phyloP scores from a whole-genome alignment of 1,284 basidiomycete genomes.

The Tilletia walkeri region DNA sequence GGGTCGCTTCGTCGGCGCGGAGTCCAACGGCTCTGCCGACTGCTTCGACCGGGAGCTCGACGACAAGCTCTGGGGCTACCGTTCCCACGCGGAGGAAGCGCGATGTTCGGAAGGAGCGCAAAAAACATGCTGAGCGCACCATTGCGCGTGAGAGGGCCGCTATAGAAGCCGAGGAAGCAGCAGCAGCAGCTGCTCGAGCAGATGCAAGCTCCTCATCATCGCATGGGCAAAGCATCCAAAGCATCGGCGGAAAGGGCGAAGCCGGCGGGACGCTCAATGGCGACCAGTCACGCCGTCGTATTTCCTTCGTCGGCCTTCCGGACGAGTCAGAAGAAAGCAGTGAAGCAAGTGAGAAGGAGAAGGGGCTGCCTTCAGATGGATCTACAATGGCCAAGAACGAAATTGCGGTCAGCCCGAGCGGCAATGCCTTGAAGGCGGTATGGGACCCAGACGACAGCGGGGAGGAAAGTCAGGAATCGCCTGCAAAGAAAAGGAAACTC shows the following conservation, averaged over 20 bases:
- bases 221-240: background rate
- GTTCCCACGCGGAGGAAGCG: background rate
- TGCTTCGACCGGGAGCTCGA: no score
- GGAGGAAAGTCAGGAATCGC: conserved; percentile 7
- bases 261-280: background rate
- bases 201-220: background rate
- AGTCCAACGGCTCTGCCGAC: no score
- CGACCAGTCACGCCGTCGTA: conserved; percentile 5
- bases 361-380: background rate
- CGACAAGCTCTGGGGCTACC: background rate
- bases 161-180: conserved; percentile 5
- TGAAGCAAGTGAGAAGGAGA: background rate
- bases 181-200: background rate
- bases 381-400: background rate
- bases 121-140: conserved; percentile 11
- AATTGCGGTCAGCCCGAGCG: background rate
- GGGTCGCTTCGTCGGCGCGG: no score
- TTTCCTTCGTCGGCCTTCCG: background rate
- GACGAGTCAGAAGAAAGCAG: background rate
- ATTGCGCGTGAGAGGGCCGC: conserved; percentile 7
- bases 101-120: conserved; percentile 14
- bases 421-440: background rate
- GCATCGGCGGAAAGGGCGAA: background rate
- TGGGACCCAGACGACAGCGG: background rate
- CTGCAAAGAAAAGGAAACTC: background rate